Evolutionary conservation across 139 green algal species (phyloP), one percentile per base, ranked within the genome.

Genomic region (Chlamydomonas sp.): DNA sequence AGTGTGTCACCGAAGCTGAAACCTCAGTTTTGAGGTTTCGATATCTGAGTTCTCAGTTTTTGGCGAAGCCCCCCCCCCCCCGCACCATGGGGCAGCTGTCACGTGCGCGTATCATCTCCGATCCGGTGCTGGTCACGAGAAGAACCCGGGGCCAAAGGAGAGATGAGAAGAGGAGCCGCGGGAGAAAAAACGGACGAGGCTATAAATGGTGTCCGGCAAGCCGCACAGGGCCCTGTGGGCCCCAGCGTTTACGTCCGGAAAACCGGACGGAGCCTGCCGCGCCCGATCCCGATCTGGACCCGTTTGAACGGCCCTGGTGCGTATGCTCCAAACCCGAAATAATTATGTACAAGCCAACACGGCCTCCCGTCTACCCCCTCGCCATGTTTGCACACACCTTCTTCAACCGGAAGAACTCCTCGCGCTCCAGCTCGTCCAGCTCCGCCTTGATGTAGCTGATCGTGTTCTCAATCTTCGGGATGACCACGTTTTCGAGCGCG

Each of bases 381-480:
- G 5, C 50, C 24, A 6, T 5, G 22, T 61, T 24, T 30, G 20
- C 10, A 5, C 50, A 61, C 20, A 81, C 75, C 60, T 80, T 81
- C 39, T 98, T 99, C 67, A 99, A 76, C 37, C 76, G 78, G 85
- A 99, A 99, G 71, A 99, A 99, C 80, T 99, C 95, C 83, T 99
- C 95, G 26, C 95, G 83, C 88, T 99, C 95, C 68, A 99, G 81
- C 85, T 99, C 95, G 70, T 99, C 95, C 47, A 99, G 87, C 84
- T 99, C 95, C 10, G 90, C 87, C 87, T 97, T 98, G 82, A 98
- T 99, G 87, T 99, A 99, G 0, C 78, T 74, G 61, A 99, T 97
- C 3, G 95, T 99, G 89, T 99, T 99, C 69, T 97, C 91, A 29
- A 99, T 82, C 63, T 79, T 84, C 28, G 95, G 95, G 76, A 90